Evolutionary conservation across 345 rosid species (phyloP), one percentile per base, ranked within the genome.

Genomic region (Citropsis articulata): DNA sequence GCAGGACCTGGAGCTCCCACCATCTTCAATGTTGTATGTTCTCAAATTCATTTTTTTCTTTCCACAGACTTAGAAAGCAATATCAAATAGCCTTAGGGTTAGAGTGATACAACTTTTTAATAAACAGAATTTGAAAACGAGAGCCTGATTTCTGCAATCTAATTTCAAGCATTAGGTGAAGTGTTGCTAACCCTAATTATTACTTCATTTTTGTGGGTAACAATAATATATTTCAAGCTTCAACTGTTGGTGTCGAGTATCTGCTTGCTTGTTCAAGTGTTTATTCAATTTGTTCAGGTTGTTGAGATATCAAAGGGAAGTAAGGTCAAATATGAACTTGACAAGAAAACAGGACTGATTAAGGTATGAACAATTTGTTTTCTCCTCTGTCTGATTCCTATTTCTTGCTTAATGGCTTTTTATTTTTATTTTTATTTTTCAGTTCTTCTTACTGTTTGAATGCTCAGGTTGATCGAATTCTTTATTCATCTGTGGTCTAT

Each of bases 221-320:
- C 2, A 45, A 45, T 45, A 50, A 4, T 77, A 33, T 14, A 18
- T 57, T 72, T 57, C 19, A 57, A 33, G 16, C 24, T 42, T 50
- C 38, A 66, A 25, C 33, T 18, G 45, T 62, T 70, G 6, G 55
- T 62, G n/a, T 66, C 2, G 48, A 45, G 22, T 48, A 33, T 66
- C 56, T 65, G 48, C 30, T 56, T 61, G 40, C 38, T 35, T 53
- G 30, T 31, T 50, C 42, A 40, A 74, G 60, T 71, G 66, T 74
- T 25, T 55, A 38, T 69, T 50, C 42, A 36, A 63, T 71, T 27
- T 25, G 6, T 72, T 63, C 83, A 94, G 98, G 98, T 95, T 71
- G 94, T 95, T 79, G 99, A 93, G 94, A 95, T 95, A 76, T 82
- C 99, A 50, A 95, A 95, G 67, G 98, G 99, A 83, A 93, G 97